Conservation (phyloP, 805 yeast genomes). For the Ogataea thermomethanolica region DNA sequence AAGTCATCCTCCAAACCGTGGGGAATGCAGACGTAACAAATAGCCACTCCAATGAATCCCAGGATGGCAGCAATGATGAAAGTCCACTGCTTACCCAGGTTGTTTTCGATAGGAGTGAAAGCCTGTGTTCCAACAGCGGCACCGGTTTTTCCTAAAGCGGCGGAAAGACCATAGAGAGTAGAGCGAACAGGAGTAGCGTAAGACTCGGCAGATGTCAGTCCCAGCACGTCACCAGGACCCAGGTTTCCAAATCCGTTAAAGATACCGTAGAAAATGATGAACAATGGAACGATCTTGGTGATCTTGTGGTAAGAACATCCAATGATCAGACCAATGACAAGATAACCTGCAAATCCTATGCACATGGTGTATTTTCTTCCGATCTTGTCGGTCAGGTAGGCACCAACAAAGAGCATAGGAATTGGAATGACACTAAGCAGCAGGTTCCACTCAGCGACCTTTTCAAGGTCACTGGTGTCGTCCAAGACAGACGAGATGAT, state of each 20-base stretch:
- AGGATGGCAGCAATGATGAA: conserved; percentile 75
- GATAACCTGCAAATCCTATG: conserved; percentile 67
- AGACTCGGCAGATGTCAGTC: conserved; percentile 61
- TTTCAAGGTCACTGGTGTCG: conserved; percentile 41
- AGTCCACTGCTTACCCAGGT: conserved; percentile 70
- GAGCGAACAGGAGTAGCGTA: conserved; percentile 79
- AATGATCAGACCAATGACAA: conserved; percentile 68
- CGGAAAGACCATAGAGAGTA: conserved; percentile 68
- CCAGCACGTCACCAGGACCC: conserved; percentile 79
- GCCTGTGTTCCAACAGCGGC: conserved; percentile 79
- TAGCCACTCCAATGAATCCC: conserved; percentile 60
- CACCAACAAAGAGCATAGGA: conserved; percentile 74
- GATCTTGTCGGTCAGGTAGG: conserved; percentile 55
- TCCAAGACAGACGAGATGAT: conserved; percentile 50
- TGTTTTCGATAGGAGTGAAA: conserved; percentile 61
- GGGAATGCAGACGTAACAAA: conserved; percentile 62
- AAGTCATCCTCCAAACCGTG: conserved; percentile 67
- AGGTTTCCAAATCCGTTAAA: conserved; percentile 68
- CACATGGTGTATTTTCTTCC: conserved; percentile 74
- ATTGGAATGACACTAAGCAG: conserved; percentile 60
- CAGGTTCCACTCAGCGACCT: conserved; percentile 70
- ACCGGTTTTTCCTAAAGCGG: conserved; percentile 80
- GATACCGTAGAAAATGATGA: conserved; percentile 69
- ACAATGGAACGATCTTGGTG: conserved; percentile 54
- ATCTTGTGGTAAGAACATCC: conserved; percentile 61